Conservation (phyloP, 148 eudicot genomes). For the Nepenthes gracilis region DNA sequence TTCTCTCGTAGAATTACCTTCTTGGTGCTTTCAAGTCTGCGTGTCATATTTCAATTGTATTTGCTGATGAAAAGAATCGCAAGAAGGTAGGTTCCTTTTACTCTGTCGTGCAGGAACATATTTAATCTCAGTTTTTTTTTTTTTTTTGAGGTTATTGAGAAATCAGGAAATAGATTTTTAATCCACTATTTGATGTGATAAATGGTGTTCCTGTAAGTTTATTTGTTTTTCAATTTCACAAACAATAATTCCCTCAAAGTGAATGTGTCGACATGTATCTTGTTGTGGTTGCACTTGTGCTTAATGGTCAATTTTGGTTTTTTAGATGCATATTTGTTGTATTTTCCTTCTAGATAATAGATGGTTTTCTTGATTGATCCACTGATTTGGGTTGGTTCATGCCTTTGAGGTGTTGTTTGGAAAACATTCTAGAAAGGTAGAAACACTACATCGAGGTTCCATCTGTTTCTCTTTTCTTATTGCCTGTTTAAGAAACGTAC, state of each 20-base stretch:
- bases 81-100: constrained; percentile 50
- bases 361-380: too few species aligned
- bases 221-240: too few species aligned
- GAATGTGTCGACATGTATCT: neutral
- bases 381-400: too few species aligned
- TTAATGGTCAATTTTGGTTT: neutral
- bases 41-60: constrained; percentile 62
- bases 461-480: neutral
- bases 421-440: too few species aligned
- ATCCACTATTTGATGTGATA: too few species aligned
- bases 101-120: neutral
- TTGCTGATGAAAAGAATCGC: constrained; percentile 78
- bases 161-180: neutral
- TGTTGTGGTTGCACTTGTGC: neutral
- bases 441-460: too few species aligned
- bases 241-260: neutral
- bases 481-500: neutral
- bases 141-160: neutral
- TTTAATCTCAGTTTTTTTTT: neutral
- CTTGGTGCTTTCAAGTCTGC: constrained; percentile 96
- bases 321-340: too few species aligned
- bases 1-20: constrained; percentile 50
- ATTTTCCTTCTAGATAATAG: too few species aligned
- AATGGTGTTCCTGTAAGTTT: too few species aligned
- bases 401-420: too few species aligned